A percentile compares a stretch with the other conserved stretches of the same genome.
phyloP scores from a whole-genome alignment of 1,139 yeast genomes.

The Entelexis paramagnoliae region DNA sequence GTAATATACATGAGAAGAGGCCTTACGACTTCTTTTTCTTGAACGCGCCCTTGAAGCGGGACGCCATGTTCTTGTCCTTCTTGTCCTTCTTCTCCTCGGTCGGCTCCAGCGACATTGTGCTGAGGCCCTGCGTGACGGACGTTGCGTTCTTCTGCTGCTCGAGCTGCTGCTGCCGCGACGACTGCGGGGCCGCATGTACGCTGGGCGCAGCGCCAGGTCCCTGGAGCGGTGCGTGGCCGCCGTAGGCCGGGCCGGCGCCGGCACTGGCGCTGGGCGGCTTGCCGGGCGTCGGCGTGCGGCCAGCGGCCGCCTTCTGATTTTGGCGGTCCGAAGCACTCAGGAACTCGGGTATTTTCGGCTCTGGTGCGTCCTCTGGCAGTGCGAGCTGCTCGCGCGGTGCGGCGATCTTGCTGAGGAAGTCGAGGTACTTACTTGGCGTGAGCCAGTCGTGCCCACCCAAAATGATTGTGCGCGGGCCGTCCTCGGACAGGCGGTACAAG shows the following conservation, averaged over 20 bases:
- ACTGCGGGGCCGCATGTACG: not conserved
- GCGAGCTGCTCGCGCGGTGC: constrained; percentile 27
- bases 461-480: constrained; percentile 54
- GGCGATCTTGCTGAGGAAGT: constrained; percentile 27
- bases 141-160: constrained; percentile 1
- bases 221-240: not conserved
- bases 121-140: not conserved
- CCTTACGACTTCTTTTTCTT: constrained; percentile 5
- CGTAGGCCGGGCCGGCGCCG: constrained; percentile 1
- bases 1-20: not conserved
- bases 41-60: constrained; percentile 20
- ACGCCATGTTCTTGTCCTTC: constrained; percentile 19
- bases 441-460: constrained; percentile 75
- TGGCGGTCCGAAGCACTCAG: constrained; percentile 9
- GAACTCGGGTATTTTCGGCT: constrained; percentile 26
- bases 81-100: constrained; percentile 10
- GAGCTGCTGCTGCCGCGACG: not conserved
- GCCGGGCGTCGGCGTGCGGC: too few relatives aligned
- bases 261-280: too few relatives aligned
- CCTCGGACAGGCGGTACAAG: constrained; percentile 57
- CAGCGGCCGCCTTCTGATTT: constrained; percentile 5
- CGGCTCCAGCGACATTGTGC: not conserved
- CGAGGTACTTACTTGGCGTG: constrained; percentile 48
- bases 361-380: constrained; percentile 29
- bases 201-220: not conserved